Conservation (phyloP, 202 grass and related monocot genomes). For the Setaria italica region DNA sequence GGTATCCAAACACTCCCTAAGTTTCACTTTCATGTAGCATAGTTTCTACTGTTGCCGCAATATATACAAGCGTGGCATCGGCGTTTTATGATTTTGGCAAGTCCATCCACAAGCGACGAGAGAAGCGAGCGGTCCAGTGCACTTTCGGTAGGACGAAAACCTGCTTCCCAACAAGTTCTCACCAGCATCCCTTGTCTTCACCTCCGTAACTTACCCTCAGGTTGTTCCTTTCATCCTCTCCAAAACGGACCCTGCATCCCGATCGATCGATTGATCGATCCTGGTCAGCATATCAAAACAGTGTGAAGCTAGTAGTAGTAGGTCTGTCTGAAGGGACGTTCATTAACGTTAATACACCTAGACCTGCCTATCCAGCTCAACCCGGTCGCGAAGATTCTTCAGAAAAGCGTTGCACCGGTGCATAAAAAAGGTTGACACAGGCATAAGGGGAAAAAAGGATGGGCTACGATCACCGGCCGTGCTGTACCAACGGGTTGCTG, state of each 20-base stretch:
- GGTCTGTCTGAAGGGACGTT: background rate
- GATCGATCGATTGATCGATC: background rate
- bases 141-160: background rate
- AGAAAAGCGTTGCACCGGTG: background rate
- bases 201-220: background rate
- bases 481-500: background rate
- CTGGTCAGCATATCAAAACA: background rate
- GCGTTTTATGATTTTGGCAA: background rate
- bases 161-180: background rate
- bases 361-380: background rate
- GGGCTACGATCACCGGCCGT: background rate
- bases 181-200: background rate
- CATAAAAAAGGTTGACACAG: background rate
- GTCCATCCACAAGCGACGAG: background rate
- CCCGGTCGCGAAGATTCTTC: background rate
- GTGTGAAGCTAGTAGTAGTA: background rate
- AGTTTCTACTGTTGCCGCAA: too few relatives aligned
- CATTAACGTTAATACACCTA: background rate
- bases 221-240: background rate
- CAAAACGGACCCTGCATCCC: background rate
- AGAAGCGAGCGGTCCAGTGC: background rate
- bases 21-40: background rate
- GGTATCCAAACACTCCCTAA: background rate
- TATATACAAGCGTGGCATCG: background rate
- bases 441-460: too few relatives aligned